phyloP scores from a whole-genome alignment of 129 eudicot genomes.

The Pulicaria dysenterica region DNA sequence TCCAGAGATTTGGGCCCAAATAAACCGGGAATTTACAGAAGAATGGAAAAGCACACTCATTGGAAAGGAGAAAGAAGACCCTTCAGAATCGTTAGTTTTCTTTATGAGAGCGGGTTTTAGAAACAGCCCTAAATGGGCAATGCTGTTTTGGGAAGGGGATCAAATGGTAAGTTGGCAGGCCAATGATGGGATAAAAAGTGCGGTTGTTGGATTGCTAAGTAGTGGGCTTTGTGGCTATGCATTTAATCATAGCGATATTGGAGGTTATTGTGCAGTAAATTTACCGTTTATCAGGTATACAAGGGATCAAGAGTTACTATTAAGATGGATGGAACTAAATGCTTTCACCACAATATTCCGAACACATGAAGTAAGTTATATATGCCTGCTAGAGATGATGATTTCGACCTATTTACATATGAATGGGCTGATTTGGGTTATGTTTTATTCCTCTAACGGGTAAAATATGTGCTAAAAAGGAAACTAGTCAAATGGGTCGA shows the following conservation, averaged over 20 bases:
- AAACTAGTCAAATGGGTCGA: not conserved
- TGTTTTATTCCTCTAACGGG: constrained; percentile 1
- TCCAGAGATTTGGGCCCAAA: constrained; percentile 95
- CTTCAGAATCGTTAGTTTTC: constrained; percentile 77
- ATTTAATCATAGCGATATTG: constrained; percentile 92
- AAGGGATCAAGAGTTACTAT: constrained; percentile 80
- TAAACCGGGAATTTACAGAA: constrained; percentile 84
- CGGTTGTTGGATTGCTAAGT: constrained; percentile 88
- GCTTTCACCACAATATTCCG: constrained; percentile 94
- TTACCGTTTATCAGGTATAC: constrained; percentile 83
- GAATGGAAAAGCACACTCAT: constrained; percentile 60
- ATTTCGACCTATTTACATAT: not conserved
- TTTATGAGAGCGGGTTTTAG: constrained; percentile 99
- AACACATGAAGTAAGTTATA: constrained; percentile 84
- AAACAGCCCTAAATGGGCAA: constrained; percentile 90
- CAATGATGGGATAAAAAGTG: constrained; percentile 93
- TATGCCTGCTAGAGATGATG: not conserved
- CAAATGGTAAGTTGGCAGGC: constrained; percentile 99
- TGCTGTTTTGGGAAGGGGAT: constrained; percentile 99
- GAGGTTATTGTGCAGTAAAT: constrained; percentile 93
- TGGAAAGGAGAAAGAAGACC: constrained; percentile 66
- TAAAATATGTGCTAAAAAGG: not conserved
- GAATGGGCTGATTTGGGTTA: not conserved
- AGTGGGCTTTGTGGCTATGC: constrained; percentile 93
- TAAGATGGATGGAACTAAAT: constrained; percentile 96